These are phyloP conservation scores for Dispira simplex DNA, from an alignment of 192 early-diverging fungal genomes.

Conservation along the genomic window DNA sequence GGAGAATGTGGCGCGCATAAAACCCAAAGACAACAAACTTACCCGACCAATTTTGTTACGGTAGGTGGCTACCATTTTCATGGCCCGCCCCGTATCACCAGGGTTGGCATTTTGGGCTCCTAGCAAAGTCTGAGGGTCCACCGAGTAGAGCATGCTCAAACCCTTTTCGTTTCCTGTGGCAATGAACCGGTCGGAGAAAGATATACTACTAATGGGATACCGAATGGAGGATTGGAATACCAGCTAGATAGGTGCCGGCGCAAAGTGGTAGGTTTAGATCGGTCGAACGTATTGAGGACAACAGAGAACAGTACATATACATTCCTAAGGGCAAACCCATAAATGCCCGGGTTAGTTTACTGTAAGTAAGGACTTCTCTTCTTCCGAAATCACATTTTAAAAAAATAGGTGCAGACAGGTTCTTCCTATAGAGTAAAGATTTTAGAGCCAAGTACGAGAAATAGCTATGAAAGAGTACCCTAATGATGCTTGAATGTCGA, in stretches of 20 bases:
- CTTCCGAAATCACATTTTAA: background rate
- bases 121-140: constrained; percentile 25
- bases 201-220: constrained; percentile 29
- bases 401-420: background rate
- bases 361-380: background rate
- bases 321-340: constrained; percentile 9
- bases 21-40: background rate
- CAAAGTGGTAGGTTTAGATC: constrained; percentile 4
- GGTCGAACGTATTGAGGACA: too few relatives aligned
- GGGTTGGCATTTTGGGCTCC: constrained; percentile 11
- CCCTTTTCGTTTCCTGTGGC: constrained; percentile 30
- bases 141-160: constrained; percentile 28
- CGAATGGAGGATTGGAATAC: constrained; percentile 30
- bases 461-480: background rate
- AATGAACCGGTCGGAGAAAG: constrained; percentile 21
- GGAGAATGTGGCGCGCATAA: background rate
- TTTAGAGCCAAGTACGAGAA: too few relatives aligned
- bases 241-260: constrained; percentile 7
- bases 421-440: too few relatives aligned
- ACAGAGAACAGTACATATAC: too few relatives aligned
- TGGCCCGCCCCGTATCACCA: constrained; percentile 17
- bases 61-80: constrained; percentile 27
- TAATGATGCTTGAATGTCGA: background rate
- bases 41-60: constrained; percentile 22
- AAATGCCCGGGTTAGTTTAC: background rate